Evolutionary conservation across 768 basidiomycete species (phyloP).

Genomic region (Serendipita indica): DNA sequence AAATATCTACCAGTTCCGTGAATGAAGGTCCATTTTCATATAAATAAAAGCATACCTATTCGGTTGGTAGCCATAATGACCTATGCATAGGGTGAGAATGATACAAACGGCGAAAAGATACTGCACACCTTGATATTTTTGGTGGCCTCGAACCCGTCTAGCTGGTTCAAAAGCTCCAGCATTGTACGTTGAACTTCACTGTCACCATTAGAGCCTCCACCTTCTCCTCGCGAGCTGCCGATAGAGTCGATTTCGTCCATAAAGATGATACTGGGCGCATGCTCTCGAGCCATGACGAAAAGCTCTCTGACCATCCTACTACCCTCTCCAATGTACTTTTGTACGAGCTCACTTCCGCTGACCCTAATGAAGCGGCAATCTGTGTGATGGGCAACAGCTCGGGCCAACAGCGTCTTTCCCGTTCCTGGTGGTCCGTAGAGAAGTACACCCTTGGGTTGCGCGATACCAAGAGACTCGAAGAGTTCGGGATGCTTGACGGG

Average conservation of each 20-base stretch:
- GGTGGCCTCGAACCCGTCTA: conserved; percentile 75
- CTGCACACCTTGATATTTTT: conserved; percentile 55
- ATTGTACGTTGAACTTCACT: conserved; percentile 85
- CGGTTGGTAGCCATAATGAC: conserved; percentile 97
- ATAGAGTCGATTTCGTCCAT: conserved; percentile 99
- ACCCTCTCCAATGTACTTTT: conserved; percentile 97
- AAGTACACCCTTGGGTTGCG: conserved; percentile 91
- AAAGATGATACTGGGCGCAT: conserved; percentile 96
- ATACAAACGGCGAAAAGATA: neutral
- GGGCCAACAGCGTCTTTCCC: conserved; percentile 98
- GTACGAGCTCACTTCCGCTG: conserved; percentile 83
- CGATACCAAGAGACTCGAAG: conserved; percentile 91
- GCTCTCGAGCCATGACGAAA: conserved; percentile 96
- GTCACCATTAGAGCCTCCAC: conserved; percentile 55
- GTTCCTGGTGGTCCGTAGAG: conserved; percentile 91
- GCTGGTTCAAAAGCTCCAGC: conserved; percentile 76
- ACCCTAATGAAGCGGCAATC: conserved; percentile 98
- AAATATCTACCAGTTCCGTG: conserved; percentile 46
- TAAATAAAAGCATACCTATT: conserved; percentile 39
- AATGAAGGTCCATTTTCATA: neutral
- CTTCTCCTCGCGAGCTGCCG: conserved; percentile 78
- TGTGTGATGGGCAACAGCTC: conserved; percentile 94
- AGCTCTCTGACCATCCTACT: conserved; percentile 92
- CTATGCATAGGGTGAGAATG: conserved; percentile 16
- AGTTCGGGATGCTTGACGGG: conserved; percentile 96